These are phyloP conservation scores for Magnolia kwangsiensis DNA, from an alignment of 164 flowering plant genomes.

Conservation along the genomic window DNA sequence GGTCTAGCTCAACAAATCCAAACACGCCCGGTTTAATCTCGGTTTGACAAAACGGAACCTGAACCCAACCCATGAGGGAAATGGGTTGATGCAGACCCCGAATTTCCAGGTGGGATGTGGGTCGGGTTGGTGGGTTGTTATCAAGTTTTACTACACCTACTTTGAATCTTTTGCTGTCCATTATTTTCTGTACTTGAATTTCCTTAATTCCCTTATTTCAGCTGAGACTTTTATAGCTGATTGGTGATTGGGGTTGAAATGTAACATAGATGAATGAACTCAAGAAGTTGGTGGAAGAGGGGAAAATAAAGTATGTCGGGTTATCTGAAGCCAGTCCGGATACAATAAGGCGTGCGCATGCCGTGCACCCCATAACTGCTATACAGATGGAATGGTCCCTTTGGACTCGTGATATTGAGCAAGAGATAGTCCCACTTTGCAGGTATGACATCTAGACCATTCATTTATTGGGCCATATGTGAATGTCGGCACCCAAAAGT, in stretches of 20 bases:
- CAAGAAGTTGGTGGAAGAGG: conserved; percentile 20
- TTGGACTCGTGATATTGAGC: conserved; percentile 28
- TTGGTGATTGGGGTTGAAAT: neutral
- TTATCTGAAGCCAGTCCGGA: conserved; percentile 20
- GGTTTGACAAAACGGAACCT: too few relatives aligned
- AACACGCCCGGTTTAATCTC: too few relatives aligned
- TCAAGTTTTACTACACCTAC: too few relatives aligned
- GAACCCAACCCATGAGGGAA: too few relatives aligned
- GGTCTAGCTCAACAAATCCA: too few relatives aligned
- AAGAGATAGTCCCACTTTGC: conserved; percentile 29
- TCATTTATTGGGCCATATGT: neutral
- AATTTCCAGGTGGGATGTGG: too few relatives aligned
- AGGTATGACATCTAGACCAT: conserved; percentile 16
- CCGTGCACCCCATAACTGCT: conserved; percentile 27
- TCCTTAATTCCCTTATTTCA: too few relatives aligned
- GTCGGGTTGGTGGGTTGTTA: too few relatives aligned
- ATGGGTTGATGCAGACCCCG: too few relatives aligned
- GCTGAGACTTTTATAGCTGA: neutral
- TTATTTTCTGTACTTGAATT: neutral
- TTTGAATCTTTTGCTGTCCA: neutral
- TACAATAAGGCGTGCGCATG: conserved; percentile 31
- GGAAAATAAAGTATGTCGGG: conserved; percentile 16
- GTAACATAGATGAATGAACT: conserved; percentile 17
- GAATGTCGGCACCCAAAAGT: neutral
- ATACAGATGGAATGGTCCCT: conserved; percentile 29